These are phyloP conservation scores for Malassezia yamatoensis DNA, from an alignment of 1,284 basidiomycete genomes.

Conservation along the genomic window DNA sequence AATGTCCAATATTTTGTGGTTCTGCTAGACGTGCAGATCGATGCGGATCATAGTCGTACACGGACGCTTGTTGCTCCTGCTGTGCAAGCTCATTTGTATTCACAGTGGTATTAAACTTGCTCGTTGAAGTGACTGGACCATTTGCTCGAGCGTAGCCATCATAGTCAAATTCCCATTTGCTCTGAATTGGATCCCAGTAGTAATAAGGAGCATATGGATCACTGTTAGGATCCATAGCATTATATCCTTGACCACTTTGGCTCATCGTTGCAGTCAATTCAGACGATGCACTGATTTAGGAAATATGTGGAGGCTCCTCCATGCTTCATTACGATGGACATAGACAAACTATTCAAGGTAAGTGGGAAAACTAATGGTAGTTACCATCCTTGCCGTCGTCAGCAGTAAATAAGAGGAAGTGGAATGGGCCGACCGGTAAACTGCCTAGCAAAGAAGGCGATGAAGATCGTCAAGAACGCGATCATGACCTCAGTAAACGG, in stretches of 20 bases:
- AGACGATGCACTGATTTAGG: background rate
- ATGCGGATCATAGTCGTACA: constrained; percentile 13
- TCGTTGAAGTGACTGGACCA: constrained; percentile 20
- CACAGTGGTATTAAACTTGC: background rate
- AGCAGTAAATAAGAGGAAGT: constrained; percentile 41
- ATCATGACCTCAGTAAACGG: constrained; percentile 12
- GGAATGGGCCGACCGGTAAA: constrained; percentile 23
- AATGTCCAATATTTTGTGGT: constrained; percentile 29
- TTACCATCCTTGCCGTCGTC: constrained; percentile 37
- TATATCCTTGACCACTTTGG: constrained; percentile 11
- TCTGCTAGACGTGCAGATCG: constrained; percentile 5
- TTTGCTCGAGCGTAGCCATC: constrained; percentile 35
- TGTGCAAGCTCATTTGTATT: constrained; percentile 17
- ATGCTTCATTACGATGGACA: constrained; percentile 26
- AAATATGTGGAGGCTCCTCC: background rate
- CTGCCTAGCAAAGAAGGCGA: constrained; percentile 12
- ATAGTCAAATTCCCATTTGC: constrained; percentile 46
- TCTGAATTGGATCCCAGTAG: constrained; percentile 39
- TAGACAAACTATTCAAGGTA: constrained; percentile 44
- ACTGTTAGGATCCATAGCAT: constrained; percentile 4
- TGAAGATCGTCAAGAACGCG: constrained; percentile 3
- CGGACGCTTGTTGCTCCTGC: constrained; percentile 17
- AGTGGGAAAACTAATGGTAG: constrained; percentile 11
- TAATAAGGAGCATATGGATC: constrained; percentile 46
- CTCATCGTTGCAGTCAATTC: constrained; percentile 1